These are phyloP conservation scores for Paraglomus occultum DNA, from an alignment of 192 early-diverging fungal species.

Conservation along the genomic window DNA sequence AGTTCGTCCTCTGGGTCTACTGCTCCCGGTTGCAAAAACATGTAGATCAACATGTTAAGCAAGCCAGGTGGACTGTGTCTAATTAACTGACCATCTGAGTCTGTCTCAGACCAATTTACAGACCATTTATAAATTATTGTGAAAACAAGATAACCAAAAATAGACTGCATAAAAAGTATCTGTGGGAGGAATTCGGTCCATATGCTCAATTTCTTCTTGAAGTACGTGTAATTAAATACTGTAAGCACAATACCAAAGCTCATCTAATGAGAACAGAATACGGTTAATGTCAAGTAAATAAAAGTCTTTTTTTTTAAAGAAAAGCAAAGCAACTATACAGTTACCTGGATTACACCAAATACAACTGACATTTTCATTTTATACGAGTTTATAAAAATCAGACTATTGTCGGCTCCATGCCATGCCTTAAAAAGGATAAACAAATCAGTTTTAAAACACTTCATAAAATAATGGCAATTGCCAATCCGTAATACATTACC, in stretches of 20 bases:
- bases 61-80: constrained; percentile 85
- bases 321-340: neutral
- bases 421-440: constrained; percentile 55
- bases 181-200: constrained; percentile 90
- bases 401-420: constrained; percentile 90
- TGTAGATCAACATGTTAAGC: constrained; percentile 98
- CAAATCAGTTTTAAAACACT: neutral
- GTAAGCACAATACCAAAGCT: constrained; percentile 88
- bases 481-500: constrained; percentile 37
- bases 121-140: constrained; percentile 97
- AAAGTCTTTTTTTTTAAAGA: neutral
- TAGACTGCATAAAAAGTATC: constrained; percentile 85
- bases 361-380: constrained; percentile 99
- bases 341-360: constrained; percentile 87
- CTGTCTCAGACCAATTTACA: constrained; percentile 80
- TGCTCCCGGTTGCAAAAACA: constrained; percentile 93
- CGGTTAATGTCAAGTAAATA: neutral
- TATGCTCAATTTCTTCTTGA: constrained; percentile 77
- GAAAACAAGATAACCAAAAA: constrained; percentile 95
- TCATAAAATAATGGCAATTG: constrained; percentile 5
- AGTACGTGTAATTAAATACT: constrained; percentile 89
- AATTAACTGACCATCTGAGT: constrained; percentile 58
- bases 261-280: constrained; percentile 58
- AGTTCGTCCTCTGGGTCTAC: constrained; percentile 68
- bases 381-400: constrained; percentile 98